These are phyloP conservation scores for Prinsepia uniflora DNA, from an alignment of 306 rosid species.

Conservation along the genomic window DNA sequence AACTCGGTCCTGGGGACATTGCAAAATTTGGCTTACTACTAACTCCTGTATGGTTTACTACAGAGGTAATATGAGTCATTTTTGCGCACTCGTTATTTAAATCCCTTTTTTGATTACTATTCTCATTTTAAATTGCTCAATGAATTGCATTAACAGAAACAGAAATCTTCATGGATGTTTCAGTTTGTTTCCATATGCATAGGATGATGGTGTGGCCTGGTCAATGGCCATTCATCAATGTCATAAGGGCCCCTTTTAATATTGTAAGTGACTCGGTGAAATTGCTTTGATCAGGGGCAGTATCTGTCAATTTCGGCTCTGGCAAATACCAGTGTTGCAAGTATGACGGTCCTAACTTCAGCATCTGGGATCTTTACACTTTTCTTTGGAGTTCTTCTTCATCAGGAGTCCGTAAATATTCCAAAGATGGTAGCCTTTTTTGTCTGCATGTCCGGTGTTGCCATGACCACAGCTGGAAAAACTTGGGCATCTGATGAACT, in stretches of 20 bases:
- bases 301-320: slow-evolving; percentile 67
- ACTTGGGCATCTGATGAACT: slow-evolving; percentile 59
- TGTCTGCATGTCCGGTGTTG: slow-evolving; percentile 66
- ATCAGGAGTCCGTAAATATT: slow-evolving; percentile 51
- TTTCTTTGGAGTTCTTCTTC: slow-evolving; percentile 60
- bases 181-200: slow-evolving; percentile 1
- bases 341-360: slow-evolving; percentile 63
- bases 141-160: background rate
- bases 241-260: slow-evolving; percentile 2
- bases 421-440: slow-evolving; percentile 55
- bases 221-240: background rate
- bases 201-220: background rate
- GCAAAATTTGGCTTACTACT: slow-evolving; percentile 54
- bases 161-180: background rate
- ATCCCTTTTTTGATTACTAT: background rate
- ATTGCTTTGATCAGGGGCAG: slow-evolving; percentile 36
- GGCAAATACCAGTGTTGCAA: slow-evolving; percentile 68
- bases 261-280: background rate
- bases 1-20: slow-evolving; percentile 46
- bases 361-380: slow-evolving; percentile 68
- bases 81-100: slow-evolving; percentile 3
- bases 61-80: slow-evolving; percentile 50
- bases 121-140: background rate
- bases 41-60: slow-evolving; percentile 63
- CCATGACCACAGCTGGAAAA: slow-evolving; percentile 59